Percentiles rank a stretch among this genome's conserved stretches.
Evolutionary conservation across 495 filamentous ascomycete genomes (phyloP).

Genomic region (Chlorociboria aeruginascens): DNA sequence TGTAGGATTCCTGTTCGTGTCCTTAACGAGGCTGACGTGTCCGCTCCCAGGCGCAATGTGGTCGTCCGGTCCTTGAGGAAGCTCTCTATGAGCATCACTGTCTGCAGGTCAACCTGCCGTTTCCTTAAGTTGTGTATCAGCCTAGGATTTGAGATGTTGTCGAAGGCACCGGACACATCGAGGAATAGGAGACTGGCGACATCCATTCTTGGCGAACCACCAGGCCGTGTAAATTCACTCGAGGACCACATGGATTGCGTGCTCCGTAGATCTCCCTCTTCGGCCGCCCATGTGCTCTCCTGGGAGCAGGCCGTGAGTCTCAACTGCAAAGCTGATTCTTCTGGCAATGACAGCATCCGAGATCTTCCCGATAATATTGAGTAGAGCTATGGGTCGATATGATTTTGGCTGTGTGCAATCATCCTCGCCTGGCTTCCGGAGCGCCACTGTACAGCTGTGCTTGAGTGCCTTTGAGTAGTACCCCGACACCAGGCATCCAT

Average conservation of each 20-base stretch:
- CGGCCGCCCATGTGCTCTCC: conserved; percentile 17
- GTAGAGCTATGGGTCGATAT: conserved; percentile 24
- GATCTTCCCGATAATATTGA: conserved; percentile 27
- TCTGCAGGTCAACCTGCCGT: not conserved
- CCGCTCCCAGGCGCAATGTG: conserved; percentile 1
- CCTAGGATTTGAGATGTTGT: conserved; percentile 16
- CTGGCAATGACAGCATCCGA: conserved; percentile 20
- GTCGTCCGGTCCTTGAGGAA: conserved; percentile 9
- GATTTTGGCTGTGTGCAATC: conserved; percentile 22
- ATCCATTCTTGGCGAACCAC: conserved; percentile 5
- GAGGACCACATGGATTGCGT: conserved; percentile 10
- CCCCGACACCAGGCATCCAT: conserved; percentile 16
- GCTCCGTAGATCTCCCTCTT: conserved; percentile 16
- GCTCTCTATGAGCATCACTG: conserved; percentile 3
- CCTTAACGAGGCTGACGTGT: no score
- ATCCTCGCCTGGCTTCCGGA: conserved; percentile 20
- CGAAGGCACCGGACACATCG: conserved; percentile 16
- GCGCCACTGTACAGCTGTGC: conserved; percentile 19
- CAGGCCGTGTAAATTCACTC: conserved; percentile 7
- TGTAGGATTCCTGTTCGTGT: no score
- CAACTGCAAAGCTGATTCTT: conserved; percentile 16
- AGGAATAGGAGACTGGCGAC: conserved; percentile 10
- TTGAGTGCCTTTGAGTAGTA: conserved; percentile 22
- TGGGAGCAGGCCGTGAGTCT: conserved; percentile 19
- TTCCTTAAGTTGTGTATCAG: conserved; percentile 19